Evolutionary conservation across 2,329 filamentous ascomycete species (phyloP), one percentile per base, ranked within the genome.

Genomic region (Cytospora leucostoma): DNA sequence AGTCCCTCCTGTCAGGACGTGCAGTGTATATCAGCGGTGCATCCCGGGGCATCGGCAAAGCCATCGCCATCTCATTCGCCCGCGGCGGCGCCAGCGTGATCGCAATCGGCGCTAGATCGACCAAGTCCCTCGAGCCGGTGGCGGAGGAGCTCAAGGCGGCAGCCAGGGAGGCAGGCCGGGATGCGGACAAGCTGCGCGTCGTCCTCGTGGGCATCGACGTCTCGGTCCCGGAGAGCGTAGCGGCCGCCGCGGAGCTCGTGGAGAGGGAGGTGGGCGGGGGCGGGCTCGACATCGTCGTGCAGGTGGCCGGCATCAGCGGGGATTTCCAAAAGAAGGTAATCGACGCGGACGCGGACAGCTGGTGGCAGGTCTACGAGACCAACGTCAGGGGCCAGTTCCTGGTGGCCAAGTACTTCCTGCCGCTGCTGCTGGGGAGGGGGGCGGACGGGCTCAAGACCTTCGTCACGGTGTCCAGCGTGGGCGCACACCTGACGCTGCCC

Each of bases 301-400:
- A 51, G 40, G 57, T 50, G 40, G 59, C 59, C 17, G 59, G 27
- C 15, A 13, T 38, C 8, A 7, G 44, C 6, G 59, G 52, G n/a
- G 21, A 53, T 1, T n/a, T 40, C 0, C 8, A 6, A 4, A 32
- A 12, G 21, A 32, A 17, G 15, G 67, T 76, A 34, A 60, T 67
- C 2, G 71, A 75, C 5, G 69, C 60, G 10, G 69, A 75, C 34
- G 69, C 72, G 7, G 72, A 73, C 0, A 67, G 65, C 1, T 79
- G 76, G 75, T 75, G 73, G 74, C 71, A 74, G 21, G 76, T 75
- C 0, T 79, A 76, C 70, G 76, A 80, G 54, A 74, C 83, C 49
- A 86, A 85, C 67, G 52, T 84, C 13, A 74, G 76, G 19, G 84
- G 82, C 0, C 70, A 76, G 0, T 83, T 80, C 67, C 71, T 82